Evolutionary conservation across 1,284 basidiomycete genomes (phyloP), one percentile per base, ranked within the genome.

Genomic region (Apiotrichum gracile): DNA sequence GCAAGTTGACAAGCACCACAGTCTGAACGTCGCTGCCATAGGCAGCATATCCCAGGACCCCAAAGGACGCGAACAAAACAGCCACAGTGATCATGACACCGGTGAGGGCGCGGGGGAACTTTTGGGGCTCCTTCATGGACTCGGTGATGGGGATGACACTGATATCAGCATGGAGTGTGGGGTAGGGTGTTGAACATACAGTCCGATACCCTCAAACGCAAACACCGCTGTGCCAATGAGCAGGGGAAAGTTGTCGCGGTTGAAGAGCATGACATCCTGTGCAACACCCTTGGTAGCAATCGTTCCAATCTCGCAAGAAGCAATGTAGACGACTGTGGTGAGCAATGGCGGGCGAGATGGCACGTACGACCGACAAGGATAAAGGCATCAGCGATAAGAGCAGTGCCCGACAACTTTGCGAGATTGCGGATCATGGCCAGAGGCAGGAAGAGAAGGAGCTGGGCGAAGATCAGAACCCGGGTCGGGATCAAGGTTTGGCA

Each of bases 181-280:
- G 58, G 41, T 24, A 24, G 29, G 43, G 44, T 53, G 27, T n/a
- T n/a, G n/a, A n/a, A 74, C 84, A 62, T 62, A 88, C 87, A 98
- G 78, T 45, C 96, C 94, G 62, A 98, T 91, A 17, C 94, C 94
- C 75, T 98, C 96, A 62, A 98, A 99, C 0, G 96, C 92, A 72
- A 97, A 98, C 22, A 98, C 94, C 5, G 94, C 94, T 17, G 96
- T 97, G 24, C 91, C 96, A 60, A 98, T 89, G 57, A 98, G 83
- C 21, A 98, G 77, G 0, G 94, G 86, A 78, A 92, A 98, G 60
- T 88, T 85, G 66, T 84, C 85, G 7, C 82, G 72, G 76, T 98
- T 99, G 78, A 98, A 98, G 73, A 90, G 64, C 61, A 83, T 80
- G 37, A 97, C 83, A 56, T 94, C 83, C 14, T 25, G 16, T n/a